These are phyloP conservation scores for Alternaria sp. DNA, from an alignment of 2,329 filamentous ascomycete species.

Conservation along the genomic window DNA sequence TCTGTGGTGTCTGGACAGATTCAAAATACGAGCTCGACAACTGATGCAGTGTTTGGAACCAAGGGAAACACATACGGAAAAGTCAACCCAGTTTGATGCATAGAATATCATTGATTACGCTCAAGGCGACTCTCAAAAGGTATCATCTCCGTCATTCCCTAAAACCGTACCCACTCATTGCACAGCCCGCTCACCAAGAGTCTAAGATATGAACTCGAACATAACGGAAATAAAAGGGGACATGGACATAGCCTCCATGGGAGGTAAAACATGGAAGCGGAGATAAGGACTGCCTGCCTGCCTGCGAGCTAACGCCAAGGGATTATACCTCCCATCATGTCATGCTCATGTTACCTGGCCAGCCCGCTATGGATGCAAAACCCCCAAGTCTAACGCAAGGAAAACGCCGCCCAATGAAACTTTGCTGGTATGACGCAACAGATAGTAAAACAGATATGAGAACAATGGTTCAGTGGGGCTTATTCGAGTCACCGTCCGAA, in stretches of 20 bases:
- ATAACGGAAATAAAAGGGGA: not conserved
- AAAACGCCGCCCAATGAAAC: constrained; percentile 1
- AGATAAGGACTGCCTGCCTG: not conserved
- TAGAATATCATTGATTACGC: not conserved
- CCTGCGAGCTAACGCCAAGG: not conserved
- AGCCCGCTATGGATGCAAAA: constrained; percentile 4
- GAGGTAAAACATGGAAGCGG: constrained; percentile 1
- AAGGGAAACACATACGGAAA: too few species aligned
- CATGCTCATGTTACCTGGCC: not conserved
- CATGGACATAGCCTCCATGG: not conserved
- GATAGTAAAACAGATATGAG: constrained; percentile 9
- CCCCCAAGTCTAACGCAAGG: not conserved
- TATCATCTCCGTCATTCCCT: constrained; percentile 1
- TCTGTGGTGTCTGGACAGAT: too few species aligned
- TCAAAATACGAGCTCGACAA: too few species aligned
- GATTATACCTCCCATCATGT: constrained; percentile 1
- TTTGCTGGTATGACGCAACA: not conserved
- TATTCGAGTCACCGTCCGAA: constrained; percentile 36
- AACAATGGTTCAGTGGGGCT: not conserved
- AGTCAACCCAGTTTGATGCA: too few species aligned
- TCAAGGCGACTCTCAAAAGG: not conserved
- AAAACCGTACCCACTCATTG: not conserved
- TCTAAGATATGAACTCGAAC: not conserved
- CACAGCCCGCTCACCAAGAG: not conserved
- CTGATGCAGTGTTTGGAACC: too few species aligned